phyloP scores from a whole-genome alignment of 2,329 filamentous ascomycete species.

The Cladosporium phlei region DNA sequence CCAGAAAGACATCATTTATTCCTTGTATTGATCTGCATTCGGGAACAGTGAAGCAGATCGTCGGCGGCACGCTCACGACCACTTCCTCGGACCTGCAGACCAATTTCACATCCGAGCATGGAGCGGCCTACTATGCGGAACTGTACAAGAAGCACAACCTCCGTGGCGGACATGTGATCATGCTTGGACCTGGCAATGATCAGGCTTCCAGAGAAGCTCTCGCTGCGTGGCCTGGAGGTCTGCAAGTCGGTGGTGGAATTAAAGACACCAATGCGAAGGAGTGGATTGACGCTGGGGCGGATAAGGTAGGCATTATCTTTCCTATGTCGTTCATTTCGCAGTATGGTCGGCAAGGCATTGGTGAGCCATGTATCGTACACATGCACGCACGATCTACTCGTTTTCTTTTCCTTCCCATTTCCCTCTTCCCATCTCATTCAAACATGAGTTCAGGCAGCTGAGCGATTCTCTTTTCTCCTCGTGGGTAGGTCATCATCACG shows the following conservation, averaged over 20 bases:
- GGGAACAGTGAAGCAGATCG: constrained; percentile 97
- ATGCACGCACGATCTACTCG: not conserved
- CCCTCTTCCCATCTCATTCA: too few relatives aligned
- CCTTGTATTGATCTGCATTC: constrained; percentile 97
- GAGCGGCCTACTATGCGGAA: constrained; percentile 72
- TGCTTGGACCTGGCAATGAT: constrained; percentile 86
- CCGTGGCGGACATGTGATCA: constrained; percentile 85
- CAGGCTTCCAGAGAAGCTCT: constrained; percentile 74
- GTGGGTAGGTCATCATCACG: constrained; percentile 87
- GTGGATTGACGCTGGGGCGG: constrained; percentile 85
- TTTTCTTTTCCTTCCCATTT: not conserved
- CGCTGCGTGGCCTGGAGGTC: constrained; percentile 67
- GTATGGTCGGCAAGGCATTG: too few relatives aligned
- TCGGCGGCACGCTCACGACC: constrained; percentile 80
- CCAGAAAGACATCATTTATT: constrained; percentile 82
- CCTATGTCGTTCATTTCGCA: not conserved
- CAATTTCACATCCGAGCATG: constrained; percentile 84
- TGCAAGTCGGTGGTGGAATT: constrained; percentile 95
- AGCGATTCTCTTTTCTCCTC: constrained; percentile 1
- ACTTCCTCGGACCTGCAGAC: constrained; percentile 59
- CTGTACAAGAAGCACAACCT: constrained; percentile 74
- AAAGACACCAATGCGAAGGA: constrained; percentile 73
- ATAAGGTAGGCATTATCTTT: constrained; percentile 61
- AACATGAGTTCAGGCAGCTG: constrained; percentile 4
- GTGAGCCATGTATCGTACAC: too few relatives aligned